Evolutionary conservation across 495 filamentous ascomycete species (phyloP).

Genomic region (Beverwykella pulmonaria): DNA sequence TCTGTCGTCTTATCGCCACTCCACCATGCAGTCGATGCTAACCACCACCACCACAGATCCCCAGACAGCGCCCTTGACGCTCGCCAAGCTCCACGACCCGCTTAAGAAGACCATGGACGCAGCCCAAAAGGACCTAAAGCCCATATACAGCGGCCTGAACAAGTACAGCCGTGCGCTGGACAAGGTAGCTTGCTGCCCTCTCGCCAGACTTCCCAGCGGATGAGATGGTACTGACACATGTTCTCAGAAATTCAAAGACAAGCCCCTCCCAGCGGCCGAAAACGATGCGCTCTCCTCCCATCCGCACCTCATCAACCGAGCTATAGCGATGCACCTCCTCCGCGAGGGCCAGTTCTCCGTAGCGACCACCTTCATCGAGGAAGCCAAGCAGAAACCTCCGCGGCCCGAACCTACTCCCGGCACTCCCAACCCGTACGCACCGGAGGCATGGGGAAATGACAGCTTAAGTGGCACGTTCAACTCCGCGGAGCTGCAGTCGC

Average conservation of each 20-base stretch:
- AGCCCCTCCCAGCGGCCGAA: conserved; percentile 72
- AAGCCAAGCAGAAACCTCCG: conserved; percentile 52
- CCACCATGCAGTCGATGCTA: not conserved
- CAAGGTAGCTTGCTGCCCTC: conserved; percentile 57
- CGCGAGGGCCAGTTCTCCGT: conserved; percentile 92
- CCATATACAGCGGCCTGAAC: conserved; percentile 73
- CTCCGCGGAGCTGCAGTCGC: conserved; percentile 61
- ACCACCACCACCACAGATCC: conserved; percentile 58
- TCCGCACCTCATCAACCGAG: conserved; percentile 77
- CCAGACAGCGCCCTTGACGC: conserved; percentile 64
- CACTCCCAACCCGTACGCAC: conserved; percentile 32
- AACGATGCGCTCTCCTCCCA: conserved; percentile 81
- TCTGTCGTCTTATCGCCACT: conserved; percentile 14
- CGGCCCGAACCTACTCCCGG: conserved; percentile 34
- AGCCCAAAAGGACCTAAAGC: conserved; percentile 77
- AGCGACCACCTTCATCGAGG: conserved; percentile 76
- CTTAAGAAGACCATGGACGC: conserved; percentile 75
- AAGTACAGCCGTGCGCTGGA: conserved; percentile 82
- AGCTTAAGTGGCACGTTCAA: conserved; percentile 36
- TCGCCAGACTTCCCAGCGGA: not conserved
- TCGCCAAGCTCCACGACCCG: conserved; percentile 83
- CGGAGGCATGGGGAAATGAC: conserved; percentile 34
- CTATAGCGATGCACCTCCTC: conserved; percentile 93
- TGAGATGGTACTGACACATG: not conserved
- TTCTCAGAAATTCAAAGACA: conserved; percentile 73